These are phyloP conservation scores for Yamadazyma triangularis DNA, from an alignment of 1,139 yeast species.

Conservation along the genomic window DNA sequence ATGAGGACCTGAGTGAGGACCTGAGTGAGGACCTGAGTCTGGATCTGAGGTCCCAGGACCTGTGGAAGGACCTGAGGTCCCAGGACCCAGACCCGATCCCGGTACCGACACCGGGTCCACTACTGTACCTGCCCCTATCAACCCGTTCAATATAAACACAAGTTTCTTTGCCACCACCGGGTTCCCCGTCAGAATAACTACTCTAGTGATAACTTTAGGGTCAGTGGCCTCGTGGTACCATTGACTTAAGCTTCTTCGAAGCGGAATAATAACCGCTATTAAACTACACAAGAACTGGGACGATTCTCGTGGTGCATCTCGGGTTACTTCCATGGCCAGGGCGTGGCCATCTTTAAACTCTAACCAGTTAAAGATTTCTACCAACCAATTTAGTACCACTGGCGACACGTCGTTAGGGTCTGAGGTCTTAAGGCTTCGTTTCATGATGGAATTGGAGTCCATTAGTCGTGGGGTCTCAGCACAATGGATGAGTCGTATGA, in stretches of 20 bases:
- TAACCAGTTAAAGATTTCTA: conserved; percentile 56
- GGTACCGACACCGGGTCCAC: conserved; percentile 7
- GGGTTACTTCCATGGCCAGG: too few species aligned
- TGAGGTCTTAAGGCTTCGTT: conserved; percentile 11
- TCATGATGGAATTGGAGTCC: conserved; percentile 31
- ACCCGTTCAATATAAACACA: conserved; percentile 49
- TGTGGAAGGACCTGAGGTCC: background rate
- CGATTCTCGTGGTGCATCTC: conserved; percentile 26
- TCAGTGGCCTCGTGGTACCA: too few species aligned
- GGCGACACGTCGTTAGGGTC: conserved; percentile 15
- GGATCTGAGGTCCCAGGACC: too few species aligned
- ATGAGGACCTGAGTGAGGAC: too few species aligned
- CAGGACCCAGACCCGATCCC: too few species aligned
- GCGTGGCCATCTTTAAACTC: conserved; percentile 53
- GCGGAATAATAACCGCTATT: conserved; percentile 39
- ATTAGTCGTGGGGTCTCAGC: conserved; percentile 46
- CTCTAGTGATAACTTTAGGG: conserved; percentile 42
- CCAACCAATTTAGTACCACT: conserved; percentile 49
- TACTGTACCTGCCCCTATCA: conserved; percentile 39
- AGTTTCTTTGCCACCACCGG: conserved; percentile 59
- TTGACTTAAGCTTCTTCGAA: conserved; percentile 28
- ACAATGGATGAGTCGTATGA: too few species aligned
- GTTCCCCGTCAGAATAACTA: conserved; percentile 57
- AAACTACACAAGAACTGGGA: conserved; percentile 40
- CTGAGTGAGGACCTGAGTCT: too few species aligned